Evolutionary conservation across 495 filamentous ascomycete species (phyloP).

Genomic region (Echria macrotheca): DNA sequence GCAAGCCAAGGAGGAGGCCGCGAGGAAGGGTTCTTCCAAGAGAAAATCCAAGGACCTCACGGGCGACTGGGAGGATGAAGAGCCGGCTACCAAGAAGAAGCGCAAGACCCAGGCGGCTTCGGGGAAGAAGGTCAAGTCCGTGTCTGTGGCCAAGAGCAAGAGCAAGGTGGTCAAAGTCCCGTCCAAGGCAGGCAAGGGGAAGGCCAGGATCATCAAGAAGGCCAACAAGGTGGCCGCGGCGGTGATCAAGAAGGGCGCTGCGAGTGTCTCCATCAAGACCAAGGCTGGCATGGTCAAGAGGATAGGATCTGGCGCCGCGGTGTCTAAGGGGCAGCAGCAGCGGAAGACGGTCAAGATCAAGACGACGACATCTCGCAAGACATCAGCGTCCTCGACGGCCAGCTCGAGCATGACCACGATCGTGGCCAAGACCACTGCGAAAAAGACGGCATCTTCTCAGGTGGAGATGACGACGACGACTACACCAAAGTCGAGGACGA

Average conservation of each 20-base stretch:
- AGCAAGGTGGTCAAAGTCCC: conserved; percentile 15
- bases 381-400: no score
- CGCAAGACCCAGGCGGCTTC: conserved; percentile 25
- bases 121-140: background rate
- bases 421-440: conserved; percentile 11
- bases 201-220: conserved; percentile 6
- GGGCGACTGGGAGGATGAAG: conserved; percentile 13
- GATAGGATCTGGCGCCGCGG: conserved; percentile 1
- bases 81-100: conserved; percentile 21
- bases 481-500: conserved; percentile 6
- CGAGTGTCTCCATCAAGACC: conserved; percentile 33
- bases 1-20: conserved; percentile 19
- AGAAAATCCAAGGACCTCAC: conserved; percentile 29
- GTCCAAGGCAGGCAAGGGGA: conserved; percentile 20
- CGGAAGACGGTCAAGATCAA: no score
- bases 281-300: conserved; percentile 20
- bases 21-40: conserved; percentile 24
- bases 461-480: conserved; percentile 7
- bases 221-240: conserved; percentile 21
- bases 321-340: background rate
- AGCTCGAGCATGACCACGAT: conserved; percentile 21
- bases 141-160: conserved; percentile 13
- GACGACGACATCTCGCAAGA: no score
- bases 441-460: conserved; percentile 11
- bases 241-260: conserved; percentile 33